These are phyloP conservation scores for Zygoascus sp. DNA, from an alignment of 1,139 yeast genomes.

Conservation along the genomic window DNA sequence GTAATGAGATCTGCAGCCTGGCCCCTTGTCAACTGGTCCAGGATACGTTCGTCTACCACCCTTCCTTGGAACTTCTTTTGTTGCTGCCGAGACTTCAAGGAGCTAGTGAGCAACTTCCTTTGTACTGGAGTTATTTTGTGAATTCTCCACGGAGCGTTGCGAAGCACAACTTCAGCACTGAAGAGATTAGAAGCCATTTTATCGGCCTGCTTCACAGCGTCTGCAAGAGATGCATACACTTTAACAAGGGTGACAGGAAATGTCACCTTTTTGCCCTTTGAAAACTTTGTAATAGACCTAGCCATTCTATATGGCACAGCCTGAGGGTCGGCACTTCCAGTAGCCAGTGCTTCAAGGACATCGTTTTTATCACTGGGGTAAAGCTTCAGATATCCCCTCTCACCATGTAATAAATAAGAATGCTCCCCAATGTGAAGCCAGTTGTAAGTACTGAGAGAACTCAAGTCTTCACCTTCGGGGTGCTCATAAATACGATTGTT, in stretches of 20 bases:
- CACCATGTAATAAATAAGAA: constrained; percentile 20
- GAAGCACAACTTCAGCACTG: constrained; percentile 17
- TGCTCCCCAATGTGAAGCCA: constrained; percentile 21
- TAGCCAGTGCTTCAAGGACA: constrained; percentile 4
- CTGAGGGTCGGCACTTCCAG: neutral
- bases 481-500: constrained; percentile 7
- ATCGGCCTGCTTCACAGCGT: constrained; percentile 26
- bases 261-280: constrained; percentile 3
- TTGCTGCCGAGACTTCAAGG: neutral
- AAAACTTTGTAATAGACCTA: neutral
- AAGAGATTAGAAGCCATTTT: constrained; percentile 17
- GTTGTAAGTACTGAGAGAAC: constrained; percentile 16
- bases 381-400: constrained; percentile 19
- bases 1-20: constrained; percentile 17
- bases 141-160: constrained; percentile 26
- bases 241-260: neutral
- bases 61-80: constrained; percentile 9
- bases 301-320: neutral
- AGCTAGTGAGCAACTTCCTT: constrained; percentile 15
- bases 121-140: constrained; percentile 17
- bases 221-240: neutral
- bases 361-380: constrained; percentile 12
- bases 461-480: constrained; percentile 1
- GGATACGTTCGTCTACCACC: constrained; percentile 7
- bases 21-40: constrained; percentile 15